Evolutionary conservation across 2,329 filamentous ascomycete species (phyloP).

Genomic region (Coniochaeta sp.): DNA sequence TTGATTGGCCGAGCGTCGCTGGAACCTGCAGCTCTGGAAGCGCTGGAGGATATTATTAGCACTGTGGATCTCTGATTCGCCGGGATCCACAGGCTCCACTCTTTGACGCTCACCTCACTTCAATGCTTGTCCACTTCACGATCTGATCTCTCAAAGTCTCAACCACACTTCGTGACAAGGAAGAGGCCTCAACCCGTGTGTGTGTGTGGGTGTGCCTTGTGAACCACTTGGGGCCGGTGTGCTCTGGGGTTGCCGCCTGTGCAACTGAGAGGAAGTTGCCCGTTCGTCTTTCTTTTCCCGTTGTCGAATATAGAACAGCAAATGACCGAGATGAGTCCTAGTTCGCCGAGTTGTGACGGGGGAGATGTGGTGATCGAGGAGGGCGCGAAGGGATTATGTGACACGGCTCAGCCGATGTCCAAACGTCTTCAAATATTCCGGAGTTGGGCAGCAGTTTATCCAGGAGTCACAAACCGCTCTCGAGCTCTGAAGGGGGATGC

Average conservation of each 20-base stretch:
- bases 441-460: no score
- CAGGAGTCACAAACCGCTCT: not conserved
- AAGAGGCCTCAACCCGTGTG: not conserved
- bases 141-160: not conserved
- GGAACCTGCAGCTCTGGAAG: constrained; percentile 2
- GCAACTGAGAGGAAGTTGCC: not conserved
- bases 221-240: not conserved
- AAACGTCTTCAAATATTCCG: no score
- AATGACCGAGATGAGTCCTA: not conserved
- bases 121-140: not conserved
- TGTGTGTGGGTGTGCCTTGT: not conserved
- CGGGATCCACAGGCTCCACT: not conserved
- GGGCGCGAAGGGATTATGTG: not conserved
- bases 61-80: not conserved
- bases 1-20: not conserved
- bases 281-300: not conserved
- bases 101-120: not conserved
- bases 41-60: constrained; percentile 3
- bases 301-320: not conserved
- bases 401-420: not conserved
- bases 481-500: not conserved
- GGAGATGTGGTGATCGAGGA: not conserved
- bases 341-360: not conserved
- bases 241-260: not conserved
- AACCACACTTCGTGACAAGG: not conserved